Evolutionary conservation across 345 rosid genomes (phyloP), one percentile per base, ranked within the genome.

Genomic region (Stellera chamaejasme): DNA sequence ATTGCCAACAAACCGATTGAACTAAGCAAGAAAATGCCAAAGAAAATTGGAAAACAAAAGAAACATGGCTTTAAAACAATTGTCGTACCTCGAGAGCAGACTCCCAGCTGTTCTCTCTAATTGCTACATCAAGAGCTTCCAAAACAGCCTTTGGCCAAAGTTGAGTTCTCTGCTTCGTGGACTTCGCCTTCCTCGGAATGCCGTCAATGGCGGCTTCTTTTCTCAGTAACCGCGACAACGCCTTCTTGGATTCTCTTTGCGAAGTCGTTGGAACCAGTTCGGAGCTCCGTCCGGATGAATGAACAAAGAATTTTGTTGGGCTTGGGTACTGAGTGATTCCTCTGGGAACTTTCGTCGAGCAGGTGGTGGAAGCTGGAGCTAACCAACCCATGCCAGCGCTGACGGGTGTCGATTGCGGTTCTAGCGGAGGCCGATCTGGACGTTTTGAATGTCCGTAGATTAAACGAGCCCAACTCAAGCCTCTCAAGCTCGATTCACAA

Each of bases 121-220:
- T 71, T 10, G 92, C 96, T 1, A 75, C 98, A 27, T 85, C 90
- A 45, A 83, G 88, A 56, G 95, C 92, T 63, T 91, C 95, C 73
- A 91, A 73, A 50, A 91, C 82, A 60, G 95, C 83, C 71, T 76
- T 91, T 50, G 98, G 92, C 90, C 85, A 79, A 47, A 88, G 71
- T n/a, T 70, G 80, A 3, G 14, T 60, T 28, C 44, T 75, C 77
- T 85, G 72, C 82, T 87, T 85, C 52, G 66, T 75, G 7, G 97
- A 85, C 60, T 79, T 76, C 28, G 90, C 80, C 67, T 87, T 90
- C 73, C 55, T 78, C 71, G 82, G 96, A 10, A 90, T 76, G 50
- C 76, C 77, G 50, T 72, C 66, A 11, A 83, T 75, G 46, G 96
- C 89, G 15, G 87, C 76, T 2, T 91, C 96, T 7, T 84, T 73